phyloP scores from a whole-genome alignment of 805 yeast genomes.

The Yueomyces sinensis region DNA sequence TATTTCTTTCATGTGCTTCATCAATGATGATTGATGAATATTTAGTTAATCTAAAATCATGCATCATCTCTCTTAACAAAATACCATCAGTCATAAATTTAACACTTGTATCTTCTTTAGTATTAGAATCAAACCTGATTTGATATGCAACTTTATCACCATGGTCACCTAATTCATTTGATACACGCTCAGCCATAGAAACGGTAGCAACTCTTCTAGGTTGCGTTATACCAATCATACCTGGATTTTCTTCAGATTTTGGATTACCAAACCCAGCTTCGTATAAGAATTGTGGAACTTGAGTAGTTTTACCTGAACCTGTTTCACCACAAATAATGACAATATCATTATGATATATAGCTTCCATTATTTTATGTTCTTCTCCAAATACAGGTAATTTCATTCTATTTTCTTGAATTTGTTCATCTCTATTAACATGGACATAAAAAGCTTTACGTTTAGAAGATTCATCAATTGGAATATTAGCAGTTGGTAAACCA shows the following conservation, averaged over 20 bases:
- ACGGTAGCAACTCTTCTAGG: constrained; percentile 93
- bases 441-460: constrained; percentile 54
- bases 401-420: constrained; percentile 54
- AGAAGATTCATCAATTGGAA: constrained; percentile 40
- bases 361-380: constrained; percentile 92
- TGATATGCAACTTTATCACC: constrained; percentile 64
- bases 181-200: constrained; percentile 76
- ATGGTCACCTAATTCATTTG: constrained; percentile 60
- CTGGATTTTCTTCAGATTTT: constrained; percentile 52
- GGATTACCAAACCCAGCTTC: constrained; percentile 79
- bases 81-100: constrained; percentile 96
- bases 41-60: constrained; percentile 64
- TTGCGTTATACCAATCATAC: constrained; percentile 94
- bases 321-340: constrained; percentile 94
- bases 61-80: constrained; percentile 80
- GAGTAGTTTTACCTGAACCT: constrained; percentile 98
- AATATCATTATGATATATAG: constrained; percentile 82
- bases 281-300: constrained; percentile 88
- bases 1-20: constrained; percentile 96
- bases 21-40: constrained; percentile 85
- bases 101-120: constrained; percentile 51
- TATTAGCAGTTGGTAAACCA: constrained; percentile 49
- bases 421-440: constrained; percentile 48
- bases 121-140: constrained; percentile 64
- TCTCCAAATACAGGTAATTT: constrained; percentile 80